Evolutionary conservation across 176 grass and related monocot genomes (phyloP).

Genomic region (Musa troglodytarum): DNA sequence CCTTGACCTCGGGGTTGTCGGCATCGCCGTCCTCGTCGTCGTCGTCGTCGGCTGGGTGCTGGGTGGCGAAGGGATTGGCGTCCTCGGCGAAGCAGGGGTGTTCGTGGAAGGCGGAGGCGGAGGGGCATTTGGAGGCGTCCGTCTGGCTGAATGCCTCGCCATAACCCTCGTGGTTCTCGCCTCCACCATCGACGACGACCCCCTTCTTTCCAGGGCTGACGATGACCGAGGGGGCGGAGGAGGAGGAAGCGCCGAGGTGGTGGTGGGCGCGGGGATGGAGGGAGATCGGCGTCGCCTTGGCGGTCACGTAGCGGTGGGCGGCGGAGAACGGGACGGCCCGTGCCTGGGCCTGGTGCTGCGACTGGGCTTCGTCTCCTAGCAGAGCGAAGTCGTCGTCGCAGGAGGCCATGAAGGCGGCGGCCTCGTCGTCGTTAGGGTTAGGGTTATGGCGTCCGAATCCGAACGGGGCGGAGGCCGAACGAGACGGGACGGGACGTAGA

Average conservation of each 20-base stretch:
- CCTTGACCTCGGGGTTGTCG: background rate
- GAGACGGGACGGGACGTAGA: constrained; percentile 18
- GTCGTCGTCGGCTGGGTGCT: constrained; percentile 27
- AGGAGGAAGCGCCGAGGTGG: background rate
- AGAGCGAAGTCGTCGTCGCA: constrained; percentile 79
- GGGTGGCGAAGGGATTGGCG: constrained; percentile 14
- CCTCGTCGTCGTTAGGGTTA: constrained; percentile 8
- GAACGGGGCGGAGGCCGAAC: background rate
- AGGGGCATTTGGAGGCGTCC: constrained; percentile 17
- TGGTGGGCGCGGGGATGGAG: background rate
- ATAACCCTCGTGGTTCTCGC: constrained; percentile 2
- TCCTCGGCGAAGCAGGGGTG: constrained; percentile 20
- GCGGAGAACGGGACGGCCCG: constrained; percentile 17
- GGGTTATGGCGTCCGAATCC: background rate
- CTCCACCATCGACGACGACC: constrained; percentile 1
- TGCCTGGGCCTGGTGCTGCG: constrained; percentile 21
- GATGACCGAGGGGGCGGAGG: background rate
- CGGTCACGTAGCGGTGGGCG: constrained; percentile 13
- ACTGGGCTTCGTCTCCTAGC: constrained; percentile 50
- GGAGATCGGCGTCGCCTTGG: constrained; percentile 15
- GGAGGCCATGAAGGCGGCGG: constrained; percentile 53
- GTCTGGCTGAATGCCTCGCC: constrained; percentile 13
- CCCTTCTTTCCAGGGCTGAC: constrained; percentile 6
- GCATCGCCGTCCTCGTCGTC: constrained; percentile 24
- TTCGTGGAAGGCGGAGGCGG: background rate